Base-by-base conservation (phyloP, 106 monocot genomes). In the Dioscorea dumetorum region DNA sequence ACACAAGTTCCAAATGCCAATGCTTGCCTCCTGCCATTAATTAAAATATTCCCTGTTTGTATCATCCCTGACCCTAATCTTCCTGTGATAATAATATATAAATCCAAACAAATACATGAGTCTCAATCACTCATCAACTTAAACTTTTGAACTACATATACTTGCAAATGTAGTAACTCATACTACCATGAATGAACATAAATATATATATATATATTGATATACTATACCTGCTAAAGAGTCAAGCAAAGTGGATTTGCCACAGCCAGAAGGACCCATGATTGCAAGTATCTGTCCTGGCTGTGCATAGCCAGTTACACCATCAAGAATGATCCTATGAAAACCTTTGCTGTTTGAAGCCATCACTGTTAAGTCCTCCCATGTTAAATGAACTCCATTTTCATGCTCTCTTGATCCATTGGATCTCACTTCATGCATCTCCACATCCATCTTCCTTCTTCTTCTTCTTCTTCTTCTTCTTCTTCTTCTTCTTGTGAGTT, bases 1-100 rank as follows among this genome's bases (percentile, higher is more conserved):
- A 87, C 91, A 21, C 87, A 91, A 4, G 91, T 87, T 4, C 91
- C 91, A 63, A 77, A 91, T 0, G 91, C 73, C 12, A 91, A 71
- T 20, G 69, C 66, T 54, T 87, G 87, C 10, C 58, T 76, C 60
- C 67, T 72, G 12, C 87, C 87, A 67, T 87, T 82, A 35, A 91
- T 60, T 54, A 82, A 57, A 5, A 91, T 79, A 0, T 77, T 24
- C 53, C 91, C 91, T 3, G 79, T 79, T 58, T 80, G 81, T 17
- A 52, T 71, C 22, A 82, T 70, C 33, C 73, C 70, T 0, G 82
- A 80, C 5, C 61, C 76, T 53, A 91, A 57, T 71, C 91, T 79
- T 28, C 87, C 91, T 87, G 73, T 41, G 3, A 28, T 28, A 28
- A n/a, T n/a, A n/a, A n/a, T n/a, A n/a, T n/a, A 28, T 28, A 28